Evolutionary conservation across 768 basidiomycete species (phyloP).

Genomic region (Lanmaoa rubissima): DNA sequence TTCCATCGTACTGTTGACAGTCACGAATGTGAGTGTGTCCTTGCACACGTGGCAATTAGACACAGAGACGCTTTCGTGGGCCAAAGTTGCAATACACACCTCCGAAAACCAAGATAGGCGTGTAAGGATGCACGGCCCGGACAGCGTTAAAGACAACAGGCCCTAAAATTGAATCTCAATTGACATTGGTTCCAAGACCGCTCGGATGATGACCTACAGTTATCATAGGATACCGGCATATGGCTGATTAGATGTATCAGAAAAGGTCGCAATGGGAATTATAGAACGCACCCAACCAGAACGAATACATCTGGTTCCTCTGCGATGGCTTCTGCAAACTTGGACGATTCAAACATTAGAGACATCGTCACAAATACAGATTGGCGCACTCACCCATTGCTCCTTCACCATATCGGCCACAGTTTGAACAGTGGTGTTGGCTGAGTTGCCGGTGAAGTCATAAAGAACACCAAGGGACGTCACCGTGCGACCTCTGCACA

Average conservation of each 20-base stretch:
- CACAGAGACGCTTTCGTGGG: neutral
- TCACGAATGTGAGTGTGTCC: constrained; percentile 50
- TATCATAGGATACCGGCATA: constrained; percentile 74
- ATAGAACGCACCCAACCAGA: constrained; percentile 53
- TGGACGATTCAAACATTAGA: neutral
- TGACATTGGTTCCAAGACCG: neutral
- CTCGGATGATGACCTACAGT: constrained; percentile 43
- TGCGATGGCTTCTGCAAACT: constrained; percentile 77
- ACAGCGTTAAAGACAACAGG: constrained; percentile 70
- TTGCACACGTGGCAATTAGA: constrained; percentile 10
- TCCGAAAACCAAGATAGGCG: constrained; percentile 83
- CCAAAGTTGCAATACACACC: constrained; percentile 34
- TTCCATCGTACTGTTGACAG: constrained; percentile 26
- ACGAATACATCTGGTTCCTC: constrained; percentile 85
- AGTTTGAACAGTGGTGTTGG: constrained; percentile 71
- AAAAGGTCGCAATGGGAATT: neutral
- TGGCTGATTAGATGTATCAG: constrained; percentile 47
- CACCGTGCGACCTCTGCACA: constrained; percentile 55
- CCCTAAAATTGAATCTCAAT: constrained; percentile 42
- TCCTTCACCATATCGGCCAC: constrained; percentile 79
- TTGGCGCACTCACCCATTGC: constrained; percentile 52
- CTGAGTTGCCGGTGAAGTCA: constrained; percentile 69
- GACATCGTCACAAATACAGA: neutral
- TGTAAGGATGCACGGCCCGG: constrained; percentile 65
- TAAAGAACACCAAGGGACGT: constrained; percentile 80